Evolutionary conservation across 106 monocot species (phyloP).

Genomic region (Xerophyta viscosa): DNA sequence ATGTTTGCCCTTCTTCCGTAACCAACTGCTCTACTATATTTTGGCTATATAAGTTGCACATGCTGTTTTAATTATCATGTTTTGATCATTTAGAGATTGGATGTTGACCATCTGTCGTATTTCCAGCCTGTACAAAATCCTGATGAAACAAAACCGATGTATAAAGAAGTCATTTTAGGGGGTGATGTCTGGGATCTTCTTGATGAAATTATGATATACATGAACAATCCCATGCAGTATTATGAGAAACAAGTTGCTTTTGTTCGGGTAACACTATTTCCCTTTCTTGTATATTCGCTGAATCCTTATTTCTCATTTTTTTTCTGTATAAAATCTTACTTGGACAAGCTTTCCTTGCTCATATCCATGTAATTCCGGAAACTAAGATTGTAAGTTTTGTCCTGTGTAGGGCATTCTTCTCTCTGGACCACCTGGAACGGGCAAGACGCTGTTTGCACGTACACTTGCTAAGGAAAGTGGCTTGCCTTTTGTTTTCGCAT

Average conservation of each 20-base stretch:
- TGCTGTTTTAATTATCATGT: background rate
- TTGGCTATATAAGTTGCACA: background rate
- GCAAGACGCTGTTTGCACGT: constrained; percentile 86
- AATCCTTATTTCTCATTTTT: background rate
- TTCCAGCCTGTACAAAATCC: constrained; percentile 48
- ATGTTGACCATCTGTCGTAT: background rate
- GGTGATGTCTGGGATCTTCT: constrained; percentile 95
- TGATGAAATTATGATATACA: constrained; percentile 91
- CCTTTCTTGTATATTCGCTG: background rate
- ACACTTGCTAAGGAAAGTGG: constrained; percentile 89
- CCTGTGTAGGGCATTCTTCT: constrained; percentile 59
- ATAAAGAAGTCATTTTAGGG: constrained; percentile 76
- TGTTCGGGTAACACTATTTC: constrained; percentile 50
- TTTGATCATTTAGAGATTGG: background rate
- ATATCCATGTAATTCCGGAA: too few species aligned
- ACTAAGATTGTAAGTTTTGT: too few species aligned
- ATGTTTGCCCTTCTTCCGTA: constrained; percentile 1
- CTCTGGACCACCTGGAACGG: constrained; percentile 86
- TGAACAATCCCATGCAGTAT: constrained; percentile 88
- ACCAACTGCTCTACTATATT: background rate
- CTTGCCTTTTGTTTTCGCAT: constrained; percentile 86
- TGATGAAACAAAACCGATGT: constrained; percentile 54
- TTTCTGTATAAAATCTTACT: too few species aligned
- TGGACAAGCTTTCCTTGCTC: too few species aligned
- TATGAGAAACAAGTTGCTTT: constrained; percentile 83